Conservation (phyloP, 139 green algal species). For the Yamagishiella unicocca region DNA sequence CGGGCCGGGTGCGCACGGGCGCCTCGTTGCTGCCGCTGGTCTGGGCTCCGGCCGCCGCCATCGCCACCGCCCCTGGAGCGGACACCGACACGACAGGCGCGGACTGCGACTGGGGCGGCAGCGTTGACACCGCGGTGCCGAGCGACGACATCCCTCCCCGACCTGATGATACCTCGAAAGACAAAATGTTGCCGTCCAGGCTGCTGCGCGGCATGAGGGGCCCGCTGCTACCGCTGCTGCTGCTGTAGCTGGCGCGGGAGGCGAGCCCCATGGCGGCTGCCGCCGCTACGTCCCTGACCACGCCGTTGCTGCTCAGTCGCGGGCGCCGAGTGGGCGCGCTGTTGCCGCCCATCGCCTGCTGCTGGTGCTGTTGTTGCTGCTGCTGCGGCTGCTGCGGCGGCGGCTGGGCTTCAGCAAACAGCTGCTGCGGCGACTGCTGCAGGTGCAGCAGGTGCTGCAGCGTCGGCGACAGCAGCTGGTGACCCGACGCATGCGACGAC, state of each 20-base stretch:
- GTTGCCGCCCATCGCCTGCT: neutral
- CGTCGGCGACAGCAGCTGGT: conserved; percentile 1
- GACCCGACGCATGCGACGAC: neutral
- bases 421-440: neutral
- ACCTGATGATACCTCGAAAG: conserved; percentile 7
- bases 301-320: neutral
- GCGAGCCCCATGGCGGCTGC: neutral
- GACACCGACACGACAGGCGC: neutral
- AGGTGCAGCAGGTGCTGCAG: conserved; percentile 24
- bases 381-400: neutral
- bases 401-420: neutral
- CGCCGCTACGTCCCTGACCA: neutral
- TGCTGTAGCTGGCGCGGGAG: conserved; percentile 24
- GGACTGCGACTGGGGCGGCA: neutral
- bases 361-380: conserved; percentile 6
- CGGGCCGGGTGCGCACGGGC: neutral
- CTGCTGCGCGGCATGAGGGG: conserved; percentile 10
- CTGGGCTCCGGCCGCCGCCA: neutral
- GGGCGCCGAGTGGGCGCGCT: neutral
- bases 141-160: neutral
- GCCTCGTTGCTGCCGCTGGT: neutral
- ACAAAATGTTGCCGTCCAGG: conserved; percentile 38
- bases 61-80: neutral
- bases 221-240: conserved; percentile 28
- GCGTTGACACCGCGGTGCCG: neutral